Conservation (phyloP, 1,139 yeast genomes). For the Yamadazyma triangularis region DNA sequence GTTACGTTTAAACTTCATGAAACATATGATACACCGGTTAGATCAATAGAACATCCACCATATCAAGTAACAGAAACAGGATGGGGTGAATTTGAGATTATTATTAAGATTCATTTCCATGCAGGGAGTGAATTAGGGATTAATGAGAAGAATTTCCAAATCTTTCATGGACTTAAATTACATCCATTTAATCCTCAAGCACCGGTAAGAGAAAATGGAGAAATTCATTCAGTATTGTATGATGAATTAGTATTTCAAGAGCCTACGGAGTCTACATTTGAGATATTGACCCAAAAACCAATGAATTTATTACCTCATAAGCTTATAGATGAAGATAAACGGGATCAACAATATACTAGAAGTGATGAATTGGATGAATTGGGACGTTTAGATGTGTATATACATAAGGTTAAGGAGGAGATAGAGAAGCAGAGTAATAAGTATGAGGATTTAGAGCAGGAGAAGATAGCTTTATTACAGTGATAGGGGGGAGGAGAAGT, state of each 20-base stretch:
- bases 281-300: conserved; percentile 68
- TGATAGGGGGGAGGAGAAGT: conserved; percentile 7
- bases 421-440: conserved; percentile 49
- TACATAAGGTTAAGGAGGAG: conserved; percentile 57
- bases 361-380: conserved; percentile 72
- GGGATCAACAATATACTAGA: conserved; percentile 40
- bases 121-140: conserved; percentile 61
- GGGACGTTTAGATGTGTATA: conserved; percentile 65
- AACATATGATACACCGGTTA: conserved; percentile 79
- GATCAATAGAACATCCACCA: conserved; percentile 86
- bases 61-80: conserved; percentile 96
- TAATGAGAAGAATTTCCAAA: conserved; percentile 79
- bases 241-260: conserved; percentile 95
- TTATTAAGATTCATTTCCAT: conserved; percentile 80
- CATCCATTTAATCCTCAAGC: conserved; percentile 74
- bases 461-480: conserved; percentile 38
- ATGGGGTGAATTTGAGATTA: conserved; percentile 98
- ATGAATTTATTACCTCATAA: conserved; percentile 68
- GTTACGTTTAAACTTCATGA: conserved; percentile 95
- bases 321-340: conserved; percentile 38
- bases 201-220: conserved; percentile 38
- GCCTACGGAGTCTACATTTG: conserved; percentile 88
- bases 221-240: conserved; percentile 64
- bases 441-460: conserved; percentile 49
- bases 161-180: conserved; percentile 84